Conservation (phyloP, 2,329 filamentous ascomycete genomes). For the Ceratocystis smalleyi region DNA sequence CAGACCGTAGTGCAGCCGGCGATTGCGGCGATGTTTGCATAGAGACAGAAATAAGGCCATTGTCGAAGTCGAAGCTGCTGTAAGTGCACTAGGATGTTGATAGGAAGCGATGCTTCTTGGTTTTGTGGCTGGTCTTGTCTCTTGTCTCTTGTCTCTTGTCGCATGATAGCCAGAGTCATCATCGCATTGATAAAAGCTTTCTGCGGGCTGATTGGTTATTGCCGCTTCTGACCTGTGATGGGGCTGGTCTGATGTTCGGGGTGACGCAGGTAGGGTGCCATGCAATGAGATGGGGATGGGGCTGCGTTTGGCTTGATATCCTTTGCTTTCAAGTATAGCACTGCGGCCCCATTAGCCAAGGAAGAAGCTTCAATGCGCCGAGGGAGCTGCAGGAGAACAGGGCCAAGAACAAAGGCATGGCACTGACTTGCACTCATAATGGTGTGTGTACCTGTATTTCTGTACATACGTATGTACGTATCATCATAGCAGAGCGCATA, state of each 20-base stretch:
- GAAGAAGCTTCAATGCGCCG: neutral
- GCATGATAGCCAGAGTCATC: neutral
- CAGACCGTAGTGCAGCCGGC: neutral
- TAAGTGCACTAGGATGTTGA: too few relatives aligned
- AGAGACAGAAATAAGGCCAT: neutral
- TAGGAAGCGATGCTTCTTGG: too few relatives aligned
- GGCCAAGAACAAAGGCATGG: too few relatives aligned
- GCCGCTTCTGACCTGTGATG: neutral
- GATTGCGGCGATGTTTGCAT: neutral
- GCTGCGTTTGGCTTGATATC: neutral
- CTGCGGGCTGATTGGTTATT: neutral
- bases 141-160: neutral
- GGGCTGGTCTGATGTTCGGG: conserved; percentile 1
- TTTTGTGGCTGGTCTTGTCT: neutral
- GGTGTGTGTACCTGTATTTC: too few relatives aligned
- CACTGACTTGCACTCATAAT: too few relatives aligned
- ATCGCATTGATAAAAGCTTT: neutral
- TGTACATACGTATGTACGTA: neutral
- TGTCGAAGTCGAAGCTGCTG: neutral
- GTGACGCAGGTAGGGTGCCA: conserved; percentile 20
- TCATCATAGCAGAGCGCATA: neutral
- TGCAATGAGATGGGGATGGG: conserved; percentile 25
- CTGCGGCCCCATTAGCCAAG: neutral
- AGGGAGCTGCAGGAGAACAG: too few relatives aligned
- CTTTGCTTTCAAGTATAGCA: neutral